A percentile compares a stretch with the other conserved stretches of the same genome.
These are phyloP conservation scores for Macrolepiota dolichaula DNA, from an alignment of 768 basidiomycete species.

Conservation along the genomic window DNA sequence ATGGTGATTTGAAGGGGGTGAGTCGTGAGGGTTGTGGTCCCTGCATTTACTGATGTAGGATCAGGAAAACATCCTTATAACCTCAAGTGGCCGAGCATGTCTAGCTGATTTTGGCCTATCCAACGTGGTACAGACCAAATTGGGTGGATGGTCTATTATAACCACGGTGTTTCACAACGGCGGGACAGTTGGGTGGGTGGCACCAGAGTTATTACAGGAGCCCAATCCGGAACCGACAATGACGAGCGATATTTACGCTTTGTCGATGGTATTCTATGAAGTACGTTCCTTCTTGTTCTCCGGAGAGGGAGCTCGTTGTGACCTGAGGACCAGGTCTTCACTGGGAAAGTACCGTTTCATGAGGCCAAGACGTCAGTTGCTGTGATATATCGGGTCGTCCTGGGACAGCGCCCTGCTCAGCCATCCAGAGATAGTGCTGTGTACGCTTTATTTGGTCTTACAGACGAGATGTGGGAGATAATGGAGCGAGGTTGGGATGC, in stretches of 20 bases:
- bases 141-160: conserved; percentile 12
- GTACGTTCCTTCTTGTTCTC: conserved; percentile 14
- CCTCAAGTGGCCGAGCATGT: conserved; percentile 16
- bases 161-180: not conserved
- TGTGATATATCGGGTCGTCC: not conserved
- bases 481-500: conserved; percentile 5
- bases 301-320: not conserved
- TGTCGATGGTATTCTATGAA: conserved; percentile 13
- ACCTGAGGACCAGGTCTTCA: not conserved
- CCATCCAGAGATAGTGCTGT: not conserved
- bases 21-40: not conserved
- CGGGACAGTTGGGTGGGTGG: conserved; percentile 15
- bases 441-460: not conserved
- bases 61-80: conserved; percentile 19
- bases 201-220: conserved; percentile 11
- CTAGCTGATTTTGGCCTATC: conserved; percentile 23
- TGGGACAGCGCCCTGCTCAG: not conserved
- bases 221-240: not conserved
- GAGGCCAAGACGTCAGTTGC: not conserved
- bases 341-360: conserved; percentile 2
- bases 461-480: conserved; percentile 4
- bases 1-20: conserved; percentile 22
- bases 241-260: conserved; percentile 10
- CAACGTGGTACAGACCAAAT: conserved; percentile 2
- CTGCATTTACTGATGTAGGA: not conserved